Conservation (phyloP, 805 yeast species). For the Suhomyces sp. region DNA sequence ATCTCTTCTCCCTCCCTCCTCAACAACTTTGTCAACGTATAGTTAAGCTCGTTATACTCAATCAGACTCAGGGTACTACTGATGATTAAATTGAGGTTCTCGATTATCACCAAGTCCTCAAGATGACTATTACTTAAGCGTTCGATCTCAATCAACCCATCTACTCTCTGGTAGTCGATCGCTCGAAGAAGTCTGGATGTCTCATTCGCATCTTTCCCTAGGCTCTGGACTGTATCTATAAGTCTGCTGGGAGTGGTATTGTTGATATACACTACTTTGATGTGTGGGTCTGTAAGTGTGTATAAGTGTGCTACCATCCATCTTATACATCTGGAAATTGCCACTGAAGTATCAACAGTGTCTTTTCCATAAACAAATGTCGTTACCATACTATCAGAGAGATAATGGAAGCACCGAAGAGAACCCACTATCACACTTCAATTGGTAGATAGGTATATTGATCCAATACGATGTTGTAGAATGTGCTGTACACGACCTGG, state of each 20-base stretch:
- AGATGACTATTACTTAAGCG: too few relatives aligned
- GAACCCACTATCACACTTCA: too few relatives aligned
- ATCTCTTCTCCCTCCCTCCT: slow-evolving; percentile 2
- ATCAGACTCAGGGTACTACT: slow-evolving; percentile 1
- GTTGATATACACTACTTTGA: slow-evolving; percentile 8
- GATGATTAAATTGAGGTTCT: slow-evolving; percentile 10
- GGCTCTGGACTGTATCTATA: neutral
- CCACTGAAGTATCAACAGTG: too few relatives aligned
- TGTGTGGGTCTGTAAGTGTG: neutral
- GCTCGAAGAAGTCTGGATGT: slow-evolving; percentile 6
- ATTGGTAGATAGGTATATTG: too few relatives aligned
- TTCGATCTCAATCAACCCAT: slow-evolving; percentile 2
- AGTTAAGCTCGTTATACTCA: slow-evolving; percentile 10
- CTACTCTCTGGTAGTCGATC: slow-evolving; percentile 12
- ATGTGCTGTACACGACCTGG: too few relatives aligned
- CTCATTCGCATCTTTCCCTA: neutral
- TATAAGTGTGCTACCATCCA: slow-evolving; percentile 1
- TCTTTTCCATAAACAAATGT: too few relatives aligned
- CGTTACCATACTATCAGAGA: too few relatives aligned
- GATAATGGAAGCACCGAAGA: too few relatives aligned
- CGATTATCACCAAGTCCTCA: slow-evolving; percentile 8
- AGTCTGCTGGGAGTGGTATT: slow-evolving; percentile 11
- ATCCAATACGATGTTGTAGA: too few relatives aligned
- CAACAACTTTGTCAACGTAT: slow-evolving; percentile 8
- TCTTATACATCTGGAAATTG: too few relatives aligned